phyloP scores from a whole-genome alignment of 306 rosid species.

The Rosa multiflora region DNA sequence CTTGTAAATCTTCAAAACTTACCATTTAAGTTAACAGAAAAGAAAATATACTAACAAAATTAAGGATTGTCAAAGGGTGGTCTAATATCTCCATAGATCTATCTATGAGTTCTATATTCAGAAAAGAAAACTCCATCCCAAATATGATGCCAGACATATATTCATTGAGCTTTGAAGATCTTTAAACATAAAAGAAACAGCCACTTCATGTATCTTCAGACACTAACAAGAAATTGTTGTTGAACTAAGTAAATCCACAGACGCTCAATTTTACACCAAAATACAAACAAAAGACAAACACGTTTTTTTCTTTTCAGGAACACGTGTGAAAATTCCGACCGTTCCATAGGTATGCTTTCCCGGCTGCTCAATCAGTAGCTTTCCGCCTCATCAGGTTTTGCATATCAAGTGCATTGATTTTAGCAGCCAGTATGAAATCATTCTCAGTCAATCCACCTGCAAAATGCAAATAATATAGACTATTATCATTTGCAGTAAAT shows the following conservation, averaged over 20 bases:
- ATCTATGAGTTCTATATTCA: not conserved
- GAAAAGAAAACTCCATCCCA: not conserved
- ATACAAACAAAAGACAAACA: not conserved
- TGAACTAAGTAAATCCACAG: not conserved
- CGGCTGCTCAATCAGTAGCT: slow-evolving; percentile 28
- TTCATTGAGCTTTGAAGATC: not conserved
- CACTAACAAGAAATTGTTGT: not conserved
- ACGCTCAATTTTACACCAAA: not conserved
- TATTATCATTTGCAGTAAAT: not conserved
- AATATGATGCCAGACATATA: not conserved
- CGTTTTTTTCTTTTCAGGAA: not conserved
- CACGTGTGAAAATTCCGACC: too few species aligned
- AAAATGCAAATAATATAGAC: slow-evolving; percentile 10
- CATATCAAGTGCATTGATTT: slow-evolving; percentile 54
- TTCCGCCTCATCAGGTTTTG: slow-evolving; percentile 55
- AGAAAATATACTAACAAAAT: too few species aligned
- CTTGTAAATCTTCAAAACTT: not conserved
- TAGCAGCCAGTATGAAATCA: slow-evolving; percentile 91
- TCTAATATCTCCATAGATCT: not conserved
- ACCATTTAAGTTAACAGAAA: too few species aligned
- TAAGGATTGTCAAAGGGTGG: not conserved
- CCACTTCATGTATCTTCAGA: not conserved
- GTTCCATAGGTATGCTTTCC: not conserved
- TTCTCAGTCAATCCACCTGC: slow-evolving; percentile 91
- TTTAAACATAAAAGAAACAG: not conserved